Percentiles rank a stretch among this genome's conserved stretches.
Conservation (phyloP, 2,329 filamentous ascomycete species). For the Pseudocercospora vitis region DNA sequence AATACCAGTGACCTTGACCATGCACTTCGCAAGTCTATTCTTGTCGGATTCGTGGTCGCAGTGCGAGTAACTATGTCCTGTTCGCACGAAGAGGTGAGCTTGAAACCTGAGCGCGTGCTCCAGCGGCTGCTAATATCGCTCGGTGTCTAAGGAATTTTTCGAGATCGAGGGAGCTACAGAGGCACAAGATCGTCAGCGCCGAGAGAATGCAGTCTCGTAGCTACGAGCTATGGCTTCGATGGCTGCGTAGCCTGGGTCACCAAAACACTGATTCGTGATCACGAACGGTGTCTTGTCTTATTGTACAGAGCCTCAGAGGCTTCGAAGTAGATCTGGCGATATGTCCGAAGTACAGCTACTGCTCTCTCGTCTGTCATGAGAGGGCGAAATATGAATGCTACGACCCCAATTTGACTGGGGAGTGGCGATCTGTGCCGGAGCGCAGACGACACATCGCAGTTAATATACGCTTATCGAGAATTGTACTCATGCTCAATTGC, state of each 20-base stretch:
- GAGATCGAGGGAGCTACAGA: too few species aligned
- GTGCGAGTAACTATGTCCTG: constrained; percentile 11
- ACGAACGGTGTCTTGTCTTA: not conserved
- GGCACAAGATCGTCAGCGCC: too few species aligned
- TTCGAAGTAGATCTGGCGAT: not conserved
- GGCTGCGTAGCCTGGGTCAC: too few species aligned
- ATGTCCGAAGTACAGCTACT: not conserved
- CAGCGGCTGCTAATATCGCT: too few species aligned
- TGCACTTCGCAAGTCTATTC: constrained; percentile 60
- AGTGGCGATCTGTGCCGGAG: not conserved
- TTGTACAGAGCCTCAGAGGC: not conserved
- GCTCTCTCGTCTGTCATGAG: not conserved
- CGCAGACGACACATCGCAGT: not conserved
- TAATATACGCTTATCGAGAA: too few species aligned
- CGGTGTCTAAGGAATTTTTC: too few species aligned
- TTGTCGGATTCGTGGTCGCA: constrained; percentile 51
- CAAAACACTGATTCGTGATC: not conserved
- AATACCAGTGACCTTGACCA: constrained; percentile 53
- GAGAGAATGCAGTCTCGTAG: too few species aligned
- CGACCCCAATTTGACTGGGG: not conserved
- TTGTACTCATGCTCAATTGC: too few species aligned
- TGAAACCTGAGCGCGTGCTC: too few species aligned
- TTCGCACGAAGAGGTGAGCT: constrained; percentile 18
- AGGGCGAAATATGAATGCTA: not conserved
- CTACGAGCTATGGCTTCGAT: too few species aligned